Evolutionary conservation across 148 eudicot genomes (phyloP).

Genomic region (Diospyros lotus): DNA sequence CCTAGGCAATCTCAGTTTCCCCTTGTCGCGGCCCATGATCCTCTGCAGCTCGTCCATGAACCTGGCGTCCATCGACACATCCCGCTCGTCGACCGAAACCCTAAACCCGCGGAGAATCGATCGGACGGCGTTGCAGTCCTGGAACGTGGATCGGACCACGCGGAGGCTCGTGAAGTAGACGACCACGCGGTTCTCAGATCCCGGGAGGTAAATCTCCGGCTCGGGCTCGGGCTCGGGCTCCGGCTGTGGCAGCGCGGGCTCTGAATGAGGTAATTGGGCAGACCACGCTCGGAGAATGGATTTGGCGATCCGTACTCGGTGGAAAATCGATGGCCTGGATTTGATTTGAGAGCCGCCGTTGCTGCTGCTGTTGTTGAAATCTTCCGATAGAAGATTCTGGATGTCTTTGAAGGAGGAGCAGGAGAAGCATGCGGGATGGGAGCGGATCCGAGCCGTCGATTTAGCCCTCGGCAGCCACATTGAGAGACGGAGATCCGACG

Average conservation of each 20-base stretch:
- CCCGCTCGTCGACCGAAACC: constrained; percentile 65
- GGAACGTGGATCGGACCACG: constrained; percentile 64
- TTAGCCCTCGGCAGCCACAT: constrained; percentile 55
- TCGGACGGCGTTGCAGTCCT: constrained; percentile 53
- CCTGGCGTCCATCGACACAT: constrained; percentile 55
- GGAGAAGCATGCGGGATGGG: constrained; percentile 23
- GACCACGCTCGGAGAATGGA: constrained; percentile 36
- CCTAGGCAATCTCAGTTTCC: constrained; percentile 39
- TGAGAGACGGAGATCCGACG: neutral
- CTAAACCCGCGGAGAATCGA: constrained; percentile 52
- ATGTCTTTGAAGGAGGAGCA: constrained; percentile 81
- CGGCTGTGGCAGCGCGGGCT: constrained; percentile 46
- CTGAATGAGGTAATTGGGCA: neutral
- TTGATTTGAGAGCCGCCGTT: neutral
- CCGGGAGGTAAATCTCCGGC: constrained; percentile 23
- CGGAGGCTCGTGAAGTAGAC: constrained; percentile 71
- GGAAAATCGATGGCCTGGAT: constrained; percentile 47
- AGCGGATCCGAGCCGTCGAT: constrained; percentile 24
- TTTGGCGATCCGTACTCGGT: constrained; percentile 55
- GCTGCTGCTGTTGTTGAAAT: constrained; percentile 8
- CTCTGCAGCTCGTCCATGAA: constrained; percentile 49
- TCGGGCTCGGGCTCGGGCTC: constrained; percentile 19
- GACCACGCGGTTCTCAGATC: constrained; percentile 35
- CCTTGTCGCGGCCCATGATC: constrained; percentile 25
- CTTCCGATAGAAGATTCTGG: constrained; percentile 39